Base-by-base conservation (phyloP, 2,329 filamentous ascomycete genomes). In the Curvularia spicifera region DNA sequence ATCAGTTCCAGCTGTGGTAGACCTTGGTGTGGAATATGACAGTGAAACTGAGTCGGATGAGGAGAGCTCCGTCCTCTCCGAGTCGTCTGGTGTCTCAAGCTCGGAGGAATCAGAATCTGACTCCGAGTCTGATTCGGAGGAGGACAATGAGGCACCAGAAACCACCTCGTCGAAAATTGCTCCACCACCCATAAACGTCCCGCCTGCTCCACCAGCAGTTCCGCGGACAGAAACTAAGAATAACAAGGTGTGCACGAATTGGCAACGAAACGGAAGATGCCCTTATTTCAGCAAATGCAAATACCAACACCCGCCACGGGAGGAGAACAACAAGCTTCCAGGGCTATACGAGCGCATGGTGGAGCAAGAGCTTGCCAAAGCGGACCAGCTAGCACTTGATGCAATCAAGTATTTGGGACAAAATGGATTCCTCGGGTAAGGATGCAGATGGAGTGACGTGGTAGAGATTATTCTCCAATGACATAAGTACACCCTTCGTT, bases 401-500 rank as follows among this genome's bases (percentile, higher is more conserved):
- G 79, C 79, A 4, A 81, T 83, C 64, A 81, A 81, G 65, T 76
- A 78, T 63, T 69, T 83, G 8, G 81, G 80, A 2, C 72, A 74
- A 39, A 64, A 75, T 33, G 78, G 79, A 0, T 78, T 81, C 59
- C 71, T 82, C 2, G 71, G 71, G n/a, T 75, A 53, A 66, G 10
- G 15, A 13, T n/a, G n/a, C 10, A 7, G 22, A 31, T 7, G 13
- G 13, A 18, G 7, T 18, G 22, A 12, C 2, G 8, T 31, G 5
- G 13, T 20, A n/a, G 18, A 13, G 8, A 13, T 20, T 35, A 84
- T 67, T 87, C 84, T 24, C 84, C 84, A 70, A 87, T 86, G 26
- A 87, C 86, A 77, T 88, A 89, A 2, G 86, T 90, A 72, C 89
- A 91, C 0, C 89, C 89, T 59, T 84, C 78, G 0, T 74, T 65